phyloP scores from a whole-genome alignment of 768 basidiomycete species.

The Mycena chlorophos region DNA sequence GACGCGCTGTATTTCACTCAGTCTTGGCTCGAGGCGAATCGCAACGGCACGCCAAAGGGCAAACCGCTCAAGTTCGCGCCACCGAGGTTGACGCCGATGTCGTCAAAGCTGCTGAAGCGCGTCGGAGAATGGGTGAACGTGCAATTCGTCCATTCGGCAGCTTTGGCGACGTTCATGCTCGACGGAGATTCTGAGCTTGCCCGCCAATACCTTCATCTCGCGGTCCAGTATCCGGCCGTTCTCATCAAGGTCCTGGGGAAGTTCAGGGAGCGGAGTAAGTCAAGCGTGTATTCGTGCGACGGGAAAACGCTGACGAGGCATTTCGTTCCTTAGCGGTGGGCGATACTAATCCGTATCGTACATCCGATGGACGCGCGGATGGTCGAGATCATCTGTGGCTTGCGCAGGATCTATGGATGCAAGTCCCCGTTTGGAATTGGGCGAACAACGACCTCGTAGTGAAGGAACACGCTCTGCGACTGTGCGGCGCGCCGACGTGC shows the following conservation, averaged over 20 bases:
- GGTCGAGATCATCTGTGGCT: conserved; percentile 50
- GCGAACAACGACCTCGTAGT: conserved; percentile 36
- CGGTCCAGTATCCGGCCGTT: conserved; percentile 36
- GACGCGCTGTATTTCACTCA: conserved; percentile 46
- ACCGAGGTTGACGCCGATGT: conserved; percentile 25
- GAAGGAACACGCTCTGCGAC: conserved; percentile 33
- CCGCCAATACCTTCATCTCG: conserved; percentile 40
- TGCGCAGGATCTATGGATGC: conserved; percentile 46
- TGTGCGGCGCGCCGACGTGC: conserved; percentile 36
- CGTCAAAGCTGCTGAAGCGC: conserved; percentile 18
- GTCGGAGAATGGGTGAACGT: conserved; percentile 10
- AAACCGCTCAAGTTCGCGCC: conserved; percentile 31
- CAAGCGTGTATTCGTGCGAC: background rate
- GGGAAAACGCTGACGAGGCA: background rate
- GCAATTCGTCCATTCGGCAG: conserved; percentile 38
- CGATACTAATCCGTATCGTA: conserved; percentile 28
- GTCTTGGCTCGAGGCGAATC: conserved; percentile 25
- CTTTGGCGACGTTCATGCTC: conserved; percentile 42
- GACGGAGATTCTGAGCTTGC: conserved; percentile 41
- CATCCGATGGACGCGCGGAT: conserved; percentile 40
- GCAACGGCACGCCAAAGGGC: conserved; percentile 19
- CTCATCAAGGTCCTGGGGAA: conserved; percentile 41
- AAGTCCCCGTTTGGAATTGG: conserved; percentile 45
- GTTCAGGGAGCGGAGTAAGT: conserved; percentile 38
- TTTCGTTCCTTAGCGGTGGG: conserved; percentile 27